Conservation (phyloP, 306 rosid genomes). For the Quillaja saponaria region DNA sequence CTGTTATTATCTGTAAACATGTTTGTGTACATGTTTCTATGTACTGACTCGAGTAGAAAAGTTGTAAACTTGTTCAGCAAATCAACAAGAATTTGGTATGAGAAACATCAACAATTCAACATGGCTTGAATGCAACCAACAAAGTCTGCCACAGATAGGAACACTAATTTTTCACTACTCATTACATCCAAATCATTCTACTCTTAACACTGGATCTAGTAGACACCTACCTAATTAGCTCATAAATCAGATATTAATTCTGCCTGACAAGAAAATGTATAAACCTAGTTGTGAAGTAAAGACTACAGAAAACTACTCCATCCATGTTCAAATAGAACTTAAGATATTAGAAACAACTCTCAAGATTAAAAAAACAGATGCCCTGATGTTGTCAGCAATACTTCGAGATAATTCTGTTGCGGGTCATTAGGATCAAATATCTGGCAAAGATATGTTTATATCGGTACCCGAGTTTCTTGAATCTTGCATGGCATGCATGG, state of each 20-base stretch:
- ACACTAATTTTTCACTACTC: no score
- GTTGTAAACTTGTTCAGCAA: no score
- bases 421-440: constrained; percentile 25
- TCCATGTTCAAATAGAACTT: constrained; percentile 28
- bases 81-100: no score
- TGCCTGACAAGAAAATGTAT: constrained; percentile 41
- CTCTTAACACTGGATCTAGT: constrained; percentile 44
- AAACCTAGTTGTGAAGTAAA: constrained; percentile 40
- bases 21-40: no score
- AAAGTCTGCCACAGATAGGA: no score
- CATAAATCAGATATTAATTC: constrained; percentile 54
- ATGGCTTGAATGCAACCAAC: no score
- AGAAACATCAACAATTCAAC: no score
- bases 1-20: no score
- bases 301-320: constrained; percentile 41
- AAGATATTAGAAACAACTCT: constrained; percentile 38
- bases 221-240: constrained; percentile 60
- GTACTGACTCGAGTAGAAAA: no score
- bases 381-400: constrained; percentile 42
- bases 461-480: constrained; percentile 68
- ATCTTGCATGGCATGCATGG: constrained; percentile 65
- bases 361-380: constrained; percentile 28
- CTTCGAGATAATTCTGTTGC: not conserved
- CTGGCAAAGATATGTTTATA: constrained; percentile 79
- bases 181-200: no score